phyloP scores from a whole-genome alignment of 2,329 filamentous ascomycete genomes.

The Exophiala alcalophila region DNA sequence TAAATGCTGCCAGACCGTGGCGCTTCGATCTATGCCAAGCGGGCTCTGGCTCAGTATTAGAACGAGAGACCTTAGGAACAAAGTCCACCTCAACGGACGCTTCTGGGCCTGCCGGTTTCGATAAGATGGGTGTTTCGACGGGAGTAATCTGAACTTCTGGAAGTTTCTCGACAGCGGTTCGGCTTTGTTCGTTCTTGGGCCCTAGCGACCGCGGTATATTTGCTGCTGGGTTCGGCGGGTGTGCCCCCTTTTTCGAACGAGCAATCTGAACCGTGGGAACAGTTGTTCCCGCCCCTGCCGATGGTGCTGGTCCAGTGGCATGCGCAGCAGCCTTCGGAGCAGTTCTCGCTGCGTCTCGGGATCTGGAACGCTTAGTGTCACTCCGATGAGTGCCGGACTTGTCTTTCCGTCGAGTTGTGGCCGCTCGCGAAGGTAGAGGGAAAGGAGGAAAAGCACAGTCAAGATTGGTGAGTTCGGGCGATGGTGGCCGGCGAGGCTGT shows the following conservation, averaged over 20 bases:
- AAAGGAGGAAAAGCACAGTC: slow-evolving; percentile 57
- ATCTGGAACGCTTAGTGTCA: slow-evolving; percentile 24
- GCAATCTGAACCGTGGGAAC: not conserved
- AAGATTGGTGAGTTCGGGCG: slow-evolving; percentile 48
- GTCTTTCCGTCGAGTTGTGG: slow-evolving; percentile 20
- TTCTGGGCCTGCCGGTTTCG: not conserved
- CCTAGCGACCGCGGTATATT: no score
- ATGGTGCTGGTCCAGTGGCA: not conserved
- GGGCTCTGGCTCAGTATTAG: slow-evolving; percentile 7
- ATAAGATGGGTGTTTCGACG: no score
- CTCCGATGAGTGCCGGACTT: slow-evolving; percentile 16
- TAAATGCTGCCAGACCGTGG: slow-evolving; percentile 10
- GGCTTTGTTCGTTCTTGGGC: no score
- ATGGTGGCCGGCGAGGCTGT: slow-evolving; percentile 39
- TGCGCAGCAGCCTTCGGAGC: not conserved
- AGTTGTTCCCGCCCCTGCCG: not conserved
- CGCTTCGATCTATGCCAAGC: not conserved
- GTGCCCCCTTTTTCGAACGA: no score
- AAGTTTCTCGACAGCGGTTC: not conserved
- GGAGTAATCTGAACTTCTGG: not conserved
- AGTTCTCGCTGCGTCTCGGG: slow-evolving; percentile 18
- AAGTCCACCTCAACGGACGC: no score
- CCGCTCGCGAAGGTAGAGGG: slow-evolving; percentile 41
- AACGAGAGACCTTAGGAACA: slow-evolving; percentile 1
- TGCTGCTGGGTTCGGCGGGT: no score